A percentile compares a stretch with the other conserved stretches of the same genome.
Evolutionary conservation across 768 basidiomycete genomes (phyloP).

Genomic region (Naganishia kalamii): DNA sequence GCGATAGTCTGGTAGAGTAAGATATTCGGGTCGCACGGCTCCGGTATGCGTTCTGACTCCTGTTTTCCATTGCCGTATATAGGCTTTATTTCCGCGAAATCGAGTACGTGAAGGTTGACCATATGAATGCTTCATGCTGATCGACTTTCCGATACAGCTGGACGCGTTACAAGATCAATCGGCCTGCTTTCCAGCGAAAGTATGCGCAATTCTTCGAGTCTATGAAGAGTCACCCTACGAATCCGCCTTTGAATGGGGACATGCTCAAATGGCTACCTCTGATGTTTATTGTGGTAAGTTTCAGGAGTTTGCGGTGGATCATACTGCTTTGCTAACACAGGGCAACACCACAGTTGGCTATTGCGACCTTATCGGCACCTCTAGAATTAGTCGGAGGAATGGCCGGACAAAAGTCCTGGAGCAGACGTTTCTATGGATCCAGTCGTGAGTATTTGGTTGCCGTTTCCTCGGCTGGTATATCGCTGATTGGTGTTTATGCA

Average conservation of each 20-base stretch:
- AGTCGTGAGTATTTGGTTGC: slow-evolving; percentile 18
- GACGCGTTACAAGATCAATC: slow-evolving; percentile 48
- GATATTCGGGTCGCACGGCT: too few relatives aligned
- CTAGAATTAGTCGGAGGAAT: slow-evolving; percentile 38
- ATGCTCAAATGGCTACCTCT: slow-evolving; percentile 46
- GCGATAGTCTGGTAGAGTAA: slow-evolving; percentile 43
- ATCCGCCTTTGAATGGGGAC: slow-evolving; percentile 43
- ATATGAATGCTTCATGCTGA: too few relatives aligned
- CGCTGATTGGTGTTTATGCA: not conserved
- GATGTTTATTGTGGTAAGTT: slow-evolving; percentile 45
- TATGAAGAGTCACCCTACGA: slow-evolving; percentile 38
- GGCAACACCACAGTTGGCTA: slow-evolving; percentile 40
- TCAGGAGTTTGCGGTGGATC: not conserved
- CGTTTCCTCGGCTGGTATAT: not conserved
- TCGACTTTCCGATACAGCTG: slow-evolving; percentile 35
- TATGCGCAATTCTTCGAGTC: slow-evolving; percentile 46
- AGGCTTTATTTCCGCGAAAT: slow-evolving; percentile 33
- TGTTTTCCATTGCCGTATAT: too few relatives aligned
- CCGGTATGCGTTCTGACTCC: too few relatives aligned
- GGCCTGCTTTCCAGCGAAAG: slow-evolving; percentile 41
- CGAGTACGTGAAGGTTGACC: slow-evolving; percentile 24
- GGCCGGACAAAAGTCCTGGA: slow-evolving; percentile 43
- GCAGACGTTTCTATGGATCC: slow-evolving; percentile 44
- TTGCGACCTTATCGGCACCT: slow-evolving; percentile 45
- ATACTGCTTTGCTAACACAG: not conserved